Percentiles rank a stretch among this genome's conserved stretches.
Conservation (phyloP, 192 early-diverging fungal species). For the Spizellomyces sp. region DNA sequence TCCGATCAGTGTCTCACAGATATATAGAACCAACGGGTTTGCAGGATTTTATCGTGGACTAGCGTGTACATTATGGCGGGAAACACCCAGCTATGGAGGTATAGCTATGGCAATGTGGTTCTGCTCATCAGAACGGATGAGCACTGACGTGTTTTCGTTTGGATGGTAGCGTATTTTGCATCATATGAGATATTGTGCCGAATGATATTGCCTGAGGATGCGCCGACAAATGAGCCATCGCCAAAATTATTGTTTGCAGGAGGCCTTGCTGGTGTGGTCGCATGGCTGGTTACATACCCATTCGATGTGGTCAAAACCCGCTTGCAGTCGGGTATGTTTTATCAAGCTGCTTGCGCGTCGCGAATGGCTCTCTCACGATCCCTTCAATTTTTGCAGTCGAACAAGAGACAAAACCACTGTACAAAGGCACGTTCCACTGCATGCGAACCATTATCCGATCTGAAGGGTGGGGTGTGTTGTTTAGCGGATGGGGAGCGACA, state of each 20-base stretch:
- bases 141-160: too few relatives aligned
- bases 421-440: constrained; percentile 19
- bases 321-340: constrained; percentile 38
- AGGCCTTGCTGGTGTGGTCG: constrained; percentile 49
- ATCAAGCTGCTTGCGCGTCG: neutral
- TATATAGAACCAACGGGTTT: constrained; percentile 36
- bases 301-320: constrained; percentile 58
- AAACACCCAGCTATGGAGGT: constrained; percentile 52
- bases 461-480: constrained; percentile 47
- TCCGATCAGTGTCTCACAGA: constrained; percentile 17
- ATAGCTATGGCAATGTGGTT: neutral
- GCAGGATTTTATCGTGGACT: constrained; percentile 42
- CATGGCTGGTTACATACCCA: constrained; percentile 44
- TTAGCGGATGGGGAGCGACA: constrained; percentile 47
- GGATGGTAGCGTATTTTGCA: constrained; percentile 47
- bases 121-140: too few relatives aligned
- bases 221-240: constrained; percentile 32
- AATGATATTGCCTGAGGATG: constrained; percentile 33
- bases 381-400: neutral
- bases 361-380: neutral
- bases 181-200: constrained; percentile 46
- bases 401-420: constrained; percentile 19
- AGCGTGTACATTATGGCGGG: constrained; percentile 40
- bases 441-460: constrained; percentile 28
- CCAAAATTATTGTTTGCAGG: constrained; percentile 48